These are phyloP conservation scores for Acanthamoeba sp. DNA, from an alignment of 208 protist genomes.

Conservation along the genomic window DNA sequence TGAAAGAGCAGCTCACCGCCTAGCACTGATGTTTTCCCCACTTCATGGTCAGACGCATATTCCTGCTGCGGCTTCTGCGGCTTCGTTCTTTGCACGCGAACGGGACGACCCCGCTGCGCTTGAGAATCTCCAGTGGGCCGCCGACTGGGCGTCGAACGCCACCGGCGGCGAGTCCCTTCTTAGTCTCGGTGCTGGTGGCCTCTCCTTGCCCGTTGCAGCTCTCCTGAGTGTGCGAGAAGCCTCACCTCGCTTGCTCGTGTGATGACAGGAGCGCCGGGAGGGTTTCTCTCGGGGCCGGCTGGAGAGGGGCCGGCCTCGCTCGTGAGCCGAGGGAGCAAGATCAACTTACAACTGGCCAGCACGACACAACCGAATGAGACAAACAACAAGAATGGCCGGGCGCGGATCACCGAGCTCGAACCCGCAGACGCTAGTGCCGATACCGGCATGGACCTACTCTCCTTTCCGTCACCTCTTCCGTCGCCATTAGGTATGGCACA, in stretches of 20 bases:
- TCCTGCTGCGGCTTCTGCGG: neutral
- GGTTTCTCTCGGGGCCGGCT: neutral
- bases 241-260: too few relatives aligned
- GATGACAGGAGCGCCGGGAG: neutral
- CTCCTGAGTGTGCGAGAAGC: too few relatives aligned
- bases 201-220: neutral
- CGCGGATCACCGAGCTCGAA: neutral
- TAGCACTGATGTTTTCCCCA: neutral
- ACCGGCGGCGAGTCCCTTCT: neutral
- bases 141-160: neutral
- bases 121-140: constrained; percentile 9
- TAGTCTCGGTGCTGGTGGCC: neutral
- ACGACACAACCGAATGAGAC: neutral
- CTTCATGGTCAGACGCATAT: neutral
- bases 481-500: neutral
- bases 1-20: neutral
- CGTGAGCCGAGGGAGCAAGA: neutral
- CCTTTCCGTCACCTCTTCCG: neutral
- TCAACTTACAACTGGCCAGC: neutral
- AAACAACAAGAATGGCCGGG: neutral
- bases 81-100: constrained; percentile 17
- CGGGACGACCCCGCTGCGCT: neutral
- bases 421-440: neutral
- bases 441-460: neutral
- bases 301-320: neutral